Evolutionary conservation across 106 monocot genomes (phyloP).

Genomic region (Allium sativum): DNA sequence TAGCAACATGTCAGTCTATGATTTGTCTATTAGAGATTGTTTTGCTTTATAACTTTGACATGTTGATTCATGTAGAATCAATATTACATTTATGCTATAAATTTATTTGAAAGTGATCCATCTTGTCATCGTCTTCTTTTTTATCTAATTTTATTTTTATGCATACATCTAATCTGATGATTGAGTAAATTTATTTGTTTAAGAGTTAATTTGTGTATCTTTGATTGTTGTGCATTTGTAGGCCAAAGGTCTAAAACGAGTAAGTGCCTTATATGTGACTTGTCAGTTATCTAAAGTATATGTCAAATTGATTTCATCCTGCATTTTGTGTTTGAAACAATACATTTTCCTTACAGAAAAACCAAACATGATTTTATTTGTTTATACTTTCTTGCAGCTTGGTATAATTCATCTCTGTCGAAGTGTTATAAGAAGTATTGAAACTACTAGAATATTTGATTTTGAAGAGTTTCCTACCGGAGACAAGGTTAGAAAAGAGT

Average conservation of each 20-base stretch:
- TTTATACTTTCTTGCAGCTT: constrained; percentile 43
- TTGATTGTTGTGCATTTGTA: constrained; percentile 14
- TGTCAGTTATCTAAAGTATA: constrained; percentile 92
- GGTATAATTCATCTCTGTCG: constrained; percentile 88
- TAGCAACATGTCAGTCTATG: too few relatives aligned
- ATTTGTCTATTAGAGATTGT: not conserved
- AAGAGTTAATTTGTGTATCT: too few relatives aligned
- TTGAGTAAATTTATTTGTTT: not conserved
- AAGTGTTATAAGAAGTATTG: constrained; percentile 94
- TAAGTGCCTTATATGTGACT: constrained; percentile 85
- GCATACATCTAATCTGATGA: not conserved
- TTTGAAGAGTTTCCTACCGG: constrained; percentile 88
- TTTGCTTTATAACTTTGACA: not conserved
- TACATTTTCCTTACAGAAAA: too few relatives aligned
- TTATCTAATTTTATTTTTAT: not conserved
- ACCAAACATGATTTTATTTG: too few relatives aligned
- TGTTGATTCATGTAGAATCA: not conserved
- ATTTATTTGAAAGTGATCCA: not conserved
- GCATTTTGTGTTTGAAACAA: too few relatives aligned
- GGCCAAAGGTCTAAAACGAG: constrained; percentile 92
- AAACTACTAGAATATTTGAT: constrained; percentile 90
- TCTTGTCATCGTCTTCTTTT: not conserved
- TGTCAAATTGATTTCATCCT: constrained; percentile 41
- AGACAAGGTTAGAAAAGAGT: constrained; percentile 59
- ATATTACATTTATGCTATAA: not conserved